Conservation (phyloP, 305 asterid genomes). For the Ruellia speciosa region DNA sequence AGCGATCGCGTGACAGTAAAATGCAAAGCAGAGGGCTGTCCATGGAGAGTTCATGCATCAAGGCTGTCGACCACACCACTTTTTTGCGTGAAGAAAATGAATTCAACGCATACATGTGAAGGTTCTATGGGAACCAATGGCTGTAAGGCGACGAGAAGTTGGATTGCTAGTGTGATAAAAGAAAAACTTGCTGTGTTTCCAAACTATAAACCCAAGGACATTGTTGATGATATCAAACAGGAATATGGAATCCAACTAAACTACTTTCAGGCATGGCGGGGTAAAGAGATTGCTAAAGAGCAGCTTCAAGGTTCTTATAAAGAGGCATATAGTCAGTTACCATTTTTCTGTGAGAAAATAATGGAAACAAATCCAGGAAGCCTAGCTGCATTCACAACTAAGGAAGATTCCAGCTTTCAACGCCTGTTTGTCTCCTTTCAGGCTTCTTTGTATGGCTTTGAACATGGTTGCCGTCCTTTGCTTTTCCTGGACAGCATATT, state of each 20-base stretch:
- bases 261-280: constrained; percentile 99
- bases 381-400: constrained; percentile 81
- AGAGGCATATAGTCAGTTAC: constrained; percentile 89
- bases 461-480: constrained; percentile 88
- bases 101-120: constrained; percentile 79
- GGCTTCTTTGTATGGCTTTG: constrained; percentile 80
- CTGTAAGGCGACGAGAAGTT: constrained; percentile 84
- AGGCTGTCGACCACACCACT: constrained; percentile 84
- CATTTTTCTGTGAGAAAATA: constrained; percentile 74
- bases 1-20: constrained; percentile 93
- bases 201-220: constrained; percentile 91
- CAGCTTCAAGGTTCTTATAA: constrained; percentile 98
- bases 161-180: constrained; percentile 97
- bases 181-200: constrained; percentile 82
- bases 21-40: constrained; percentile 95
- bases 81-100: constrained; percentile 91
- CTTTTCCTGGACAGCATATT: constrained; percentile 79
- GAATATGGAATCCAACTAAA: constrained; percentile 85
- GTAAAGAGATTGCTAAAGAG: constrained; percentile 95
- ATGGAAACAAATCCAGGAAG: constrained; percentile 97
- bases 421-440: constrained; percentile 78
- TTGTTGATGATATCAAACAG: constrained; percentile 80
- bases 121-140: constrained; percentile 61
- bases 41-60: constrained; percentile 97
- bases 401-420: constrained; percentile 85